Percentiles rank a stretch among this genome's conserved stretches.
These are phyloP conservation scores for Syncephalastrum racemosum DNA, from an alignment of 371 early-diverging fungal genomes.

Conservation along the genomic window DNA sequence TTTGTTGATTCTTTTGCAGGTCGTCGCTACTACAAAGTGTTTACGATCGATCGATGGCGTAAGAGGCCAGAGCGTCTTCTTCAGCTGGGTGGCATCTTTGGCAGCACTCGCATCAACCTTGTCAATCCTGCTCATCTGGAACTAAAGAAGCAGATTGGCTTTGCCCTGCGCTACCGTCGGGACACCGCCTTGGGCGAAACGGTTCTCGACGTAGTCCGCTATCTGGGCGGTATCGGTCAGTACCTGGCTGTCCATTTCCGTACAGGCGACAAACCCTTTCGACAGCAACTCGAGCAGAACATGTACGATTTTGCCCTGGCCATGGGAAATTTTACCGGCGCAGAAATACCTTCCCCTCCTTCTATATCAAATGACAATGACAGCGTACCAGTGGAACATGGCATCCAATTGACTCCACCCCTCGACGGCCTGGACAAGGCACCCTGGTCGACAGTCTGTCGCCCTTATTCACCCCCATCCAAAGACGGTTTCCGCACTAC, in stretches of 20 bases:
- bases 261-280: conserved; percentile 36
- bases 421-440: conserved; percentile 9
- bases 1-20: conserved; percentile 41
- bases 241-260: conserved; percentile 43
- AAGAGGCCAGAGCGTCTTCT: conserved; percentile 26
- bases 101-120: conserved; percentile 33
- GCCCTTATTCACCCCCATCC: neutral
- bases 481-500: conserved; percentile 1
- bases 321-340: conserved; percentile 5
- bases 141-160: conserved; percentile 24
- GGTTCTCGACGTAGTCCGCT: conserved; percentile 28
- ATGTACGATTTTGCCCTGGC: conserved; percentile 16
- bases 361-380: conserved; percentile 3
- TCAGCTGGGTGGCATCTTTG: conserved; percentile 42
- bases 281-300: conserved; percentile 18
- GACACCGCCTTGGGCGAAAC: conserved; percentile 35
- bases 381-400: conserved; percentile 2
- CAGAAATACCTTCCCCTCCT: neutral
- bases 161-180: conserved; percentile 30
- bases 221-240: conserved; percentile 28
- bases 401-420: conserved; percentile 6
- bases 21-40: conserved; percentile 28
- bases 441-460: conserved; percentile 19
- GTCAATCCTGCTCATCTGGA: conserved; percentile 19
- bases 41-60: conserved; percentile 24